phyloP scores from a whole-genome alignment of 2,329 filamentous ascomycete genomes.

The Beauveria sp. region DNA sequence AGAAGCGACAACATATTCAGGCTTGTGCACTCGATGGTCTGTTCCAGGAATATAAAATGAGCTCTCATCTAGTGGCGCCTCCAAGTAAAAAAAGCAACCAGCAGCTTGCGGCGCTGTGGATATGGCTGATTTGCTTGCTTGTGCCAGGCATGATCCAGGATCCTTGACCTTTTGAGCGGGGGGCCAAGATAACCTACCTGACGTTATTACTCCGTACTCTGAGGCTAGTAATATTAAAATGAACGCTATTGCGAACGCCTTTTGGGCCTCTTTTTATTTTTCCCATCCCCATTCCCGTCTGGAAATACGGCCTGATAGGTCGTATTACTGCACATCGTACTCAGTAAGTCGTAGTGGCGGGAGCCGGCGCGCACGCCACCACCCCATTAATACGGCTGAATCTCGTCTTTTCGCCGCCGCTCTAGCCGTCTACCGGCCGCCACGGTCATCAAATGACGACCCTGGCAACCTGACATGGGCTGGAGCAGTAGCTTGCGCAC shows the following conservation, averaged over 20 bases:
- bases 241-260: too few relatives aligned
- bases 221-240: too few relatives aligned
- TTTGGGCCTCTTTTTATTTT: too few relatives aligned
- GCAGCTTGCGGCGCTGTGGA: not conserved
- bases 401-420: not conserved
- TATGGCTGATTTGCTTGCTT: not conserved
- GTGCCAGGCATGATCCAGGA: not conserved
- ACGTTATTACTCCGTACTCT: too few relatives aligned
- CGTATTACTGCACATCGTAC: too few relatives aligned
- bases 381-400: not conserved
- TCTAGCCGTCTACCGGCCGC: not conserved
- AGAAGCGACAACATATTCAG: too few relatives aligned
- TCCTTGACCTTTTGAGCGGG: too few relatives aligned
- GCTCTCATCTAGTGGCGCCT: not conserved
- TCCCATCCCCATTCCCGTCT: too few relatives aligned
- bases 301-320: too few relatives aligned
- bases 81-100: not conserved
- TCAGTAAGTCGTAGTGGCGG: not conserved
- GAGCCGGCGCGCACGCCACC: not conserved
- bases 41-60: not conserved
- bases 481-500: not conserved
- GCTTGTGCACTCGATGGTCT: not conserved
- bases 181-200: too few relatives aligned
- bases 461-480: not conserved
- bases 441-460: not conserved